A percentile compares a stretch with the other conserved stretches of the same genome.
Evolutionary conservation across 208 protist genomes (phyloP).

Genomic region (Endotrypanum monterogeii): DNA sequence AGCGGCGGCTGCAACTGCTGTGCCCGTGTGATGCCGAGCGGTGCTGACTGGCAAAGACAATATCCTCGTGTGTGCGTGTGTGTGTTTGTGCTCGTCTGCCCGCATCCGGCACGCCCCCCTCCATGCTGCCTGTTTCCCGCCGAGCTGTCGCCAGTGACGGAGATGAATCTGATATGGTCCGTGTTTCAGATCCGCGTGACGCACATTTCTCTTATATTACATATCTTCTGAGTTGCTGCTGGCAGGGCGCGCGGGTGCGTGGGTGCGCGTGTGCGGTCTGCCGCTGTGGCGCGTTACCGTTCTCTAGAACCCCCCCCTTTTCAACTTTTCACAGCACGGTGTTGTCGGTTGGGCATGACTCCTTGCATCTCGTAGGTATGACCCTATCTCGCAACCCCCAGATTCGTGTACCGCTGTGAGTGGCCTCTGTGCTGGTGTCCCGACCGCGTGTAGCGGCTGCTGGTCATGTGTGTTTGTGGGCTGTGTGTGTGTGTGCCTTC

Average conservation of each 20-base stretch:
- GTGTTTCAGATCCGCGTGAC: constrained; percentile 77
- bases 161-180: constrained; percentile 85
- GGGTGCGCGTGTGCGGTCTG: not conserved
- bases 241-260: constrained; percentile 7
- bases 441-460: not conserved
- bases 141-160: constrained; percentile 6
- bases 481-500: too few species aligned
- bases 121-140: not conserved
- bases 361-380: constrained; percentile 19
- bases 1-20: constrained; percentile 1
- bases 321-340: constrained; percentile 8
- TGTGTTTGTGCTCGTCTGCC: too few species aligned
- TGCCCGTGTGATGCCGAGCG: constrained; percentile 32
- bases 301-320: not conserved
- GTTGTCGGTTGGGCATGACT: constrained; percentile 52
- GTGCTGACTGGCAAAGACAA: constrained; percentile 19
- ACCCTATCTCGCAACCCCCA: constrained; percentile 55
- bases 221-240: constrained; percentile 58
- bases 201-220: constrained; percentile 44
- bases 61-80: not conserved
- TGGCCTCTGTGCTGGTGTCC: not conserved
- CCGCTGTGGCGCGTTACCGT: not conserved
- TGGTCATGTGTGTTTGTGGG: not conserved
- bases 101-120: not conserved
- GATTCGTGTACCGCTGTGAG: constrained; percentile 12